Base-by-base conservation (phyloP, 129 eudicot species). In the Solidago caesia region DNA sequence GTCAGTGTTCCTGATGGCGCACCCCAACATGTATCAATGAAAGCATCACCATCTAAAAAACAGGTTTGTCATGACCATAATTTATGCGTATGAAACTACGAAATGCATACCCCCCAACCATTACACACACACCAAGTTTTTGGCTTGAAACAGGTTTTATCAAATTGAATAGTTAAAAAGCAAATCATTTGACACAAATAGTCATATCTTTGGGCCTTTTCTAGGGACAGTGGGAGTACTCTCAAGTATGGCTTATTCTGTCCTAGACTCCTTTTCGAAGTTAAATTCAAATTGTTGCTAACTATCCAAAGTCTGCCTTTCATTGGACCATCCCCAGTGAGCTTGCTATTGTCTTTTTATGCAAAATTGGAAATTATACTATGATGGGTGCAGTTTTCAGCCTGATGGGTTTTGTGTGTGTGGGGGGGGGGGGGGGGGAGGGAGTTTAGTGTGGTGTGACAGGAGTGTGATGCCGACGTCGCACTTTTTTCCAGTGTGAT, bases 1-100 rank as follows among this genome's bases (percentile, higher is more conserved):
- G 91, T 93, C 67, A 90, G 97, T 76, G 98, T 93, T 49, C 98
- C 98, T 13, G 83, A 84, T 72, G 98, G 98, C 60, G 98, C 98
- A 62, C 98, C 98, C 7, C 89, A 83, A 57, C 85, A 80, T 13
- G 89, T 90, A 73, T 90, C 97, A 6, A 14, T 59, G 75, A 82
- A 76, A 76, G 83, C 77, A 47, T 61, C 84, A 51, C 87, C 92
- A 44, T 60, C 97, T 75, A 73, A 66, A 39, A 91, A 85, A 43
- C 81, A 88, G 96, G 98, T 90, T 56, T 65, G 16, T 75, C 75
- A 26, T 69, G 55, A 61, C 61, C 67, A 41, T 39, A 21, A 64
- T 59, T 55, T 67, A 8, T 71, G 48, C 43, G 69, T 69, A 10
- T 57, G 62, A 61, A 45, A 56, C 46, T 44, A 46, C 58, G 8